These are phyloP conservation scores for Zelonia costaricensis DNA, from an alignment of 208 protist genomes.

Conservation along the genomic window DNA sequence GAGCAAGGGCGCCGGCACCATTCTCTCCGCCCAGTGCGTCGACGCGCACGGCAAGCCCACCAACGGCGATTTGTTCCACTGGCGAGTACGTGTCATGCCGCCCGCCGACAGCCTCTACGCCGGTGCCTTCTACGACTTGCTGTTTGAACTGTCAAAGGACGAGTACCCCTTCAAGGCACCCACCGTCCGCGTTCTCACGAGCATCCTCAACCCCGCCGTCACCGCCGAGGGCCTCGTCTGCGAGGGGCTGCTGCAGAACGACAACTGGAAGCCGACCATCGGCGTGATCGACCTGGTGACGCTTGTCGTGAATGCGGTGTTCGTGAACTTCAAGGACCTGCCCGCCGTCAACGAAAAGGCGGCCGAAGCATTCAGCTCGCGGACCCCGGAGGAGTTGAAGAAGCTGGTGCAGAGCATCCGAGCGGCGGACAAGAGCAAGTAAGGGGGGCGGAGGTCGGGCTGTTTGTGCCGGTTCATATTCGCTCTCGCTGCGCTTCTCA, in stretches of 20 bases:
- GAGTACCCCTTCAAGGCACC: constrained; percentile 73
- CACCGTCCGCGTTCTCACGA: constrained; percentile 45
- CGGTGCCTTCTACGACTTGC: constrained; percentile 36
- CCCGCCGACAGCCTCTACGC: constrained; percentile 53
- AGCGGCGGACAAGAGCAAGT: background rate
- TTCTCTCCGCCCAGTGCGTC: constrained; percentile 10
- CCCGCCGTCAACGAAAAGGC: constrained; percentile 50
- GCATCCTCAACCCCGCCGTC: constrained; percentile 68
- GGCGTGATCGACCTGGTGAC: constrained; percentile 30
- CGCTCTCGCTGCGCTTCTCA: background rate
- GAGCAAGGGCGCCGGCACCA: background rate
- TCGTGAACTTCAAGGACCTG: constrained; percentile 38
- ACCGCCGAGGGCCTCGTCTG: constrained; percentile 41
- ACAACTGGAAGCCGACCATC: constrained; percentile 52
- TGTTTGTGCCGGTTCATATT: background rate
- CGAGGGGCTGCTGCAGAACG: constrained; percentile 40
- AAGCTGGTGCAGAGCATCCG: constrained; percentile 24
- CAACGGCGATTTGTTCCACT: constrained; percentile 41
- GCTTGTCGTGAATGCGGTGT: constrained; percentile 39
- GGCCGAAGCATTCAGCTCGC: constrained; percentile 5
- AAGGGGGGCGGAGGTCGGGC: background rate
- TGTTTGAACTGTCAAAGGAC: constrained; percentile 35
- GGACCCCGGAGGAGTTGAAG: constrained; percentile 31
- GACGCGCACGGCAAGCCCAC: constrained; percentile 14
- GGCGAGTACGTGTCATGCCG: constrained; percentile 39